Conservation (phyloP, 78 protist genomes). For the Tieghemostelium lacteum region DNA sequence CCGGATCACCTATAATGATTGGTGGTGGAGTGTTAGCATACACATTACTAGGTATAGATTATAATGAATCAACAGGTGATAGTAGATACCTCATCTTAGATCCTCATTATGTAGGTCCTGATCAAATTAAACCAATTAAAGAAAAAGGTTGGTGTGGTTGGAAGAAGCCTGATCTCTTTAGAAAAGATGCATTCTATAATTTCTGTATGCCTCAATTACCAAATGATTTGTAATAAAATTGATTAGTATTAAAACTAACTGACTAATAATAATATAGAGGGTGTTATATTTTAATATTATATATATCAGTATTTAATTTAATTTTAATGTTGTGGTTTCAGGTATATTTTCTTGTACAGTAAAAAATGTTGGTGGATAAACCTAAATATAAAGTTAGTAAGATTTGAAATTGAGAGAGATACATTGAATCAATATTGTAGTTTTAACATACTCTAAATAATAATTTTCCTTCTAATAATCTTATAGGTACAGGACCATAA, state of each 20-base stretch:
- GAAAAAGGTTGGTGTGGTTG: conserved; percentile 83
- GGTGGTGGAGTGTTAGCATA: conserved; percentile 94
- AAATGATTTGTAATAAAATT: conserved; percentile 55
- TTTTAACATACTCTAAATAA: too few species aligned
- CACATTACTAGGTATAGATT: conserved; percentile 89
- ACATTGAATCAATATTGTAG: too few species aligned
- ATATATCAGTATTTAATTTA: too few species aligned
- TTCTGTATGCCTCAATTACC: conserved; percentile 68
- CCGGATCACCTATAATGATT: conserved; percentile 90
- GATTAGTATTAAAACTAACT: too few species aligned
- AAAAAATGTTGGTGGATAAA: too few species aligned
- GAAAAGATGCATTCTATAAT: conserved; percentile 81
- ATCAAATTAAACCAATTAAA: conserved; percentile 46
- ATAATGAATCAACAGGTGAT: conserved; percentile 72
- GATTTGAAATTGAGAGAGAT: too few species aligned
- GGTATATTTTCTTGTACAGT: too few species aligned
- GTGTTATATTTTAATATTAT: too few species aligned
- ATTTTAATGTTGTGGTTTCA: too few species aligned
- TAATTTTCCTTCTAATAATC: conserved; percentile 45
- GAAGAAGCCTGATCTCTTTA: conserved; percentile 58
- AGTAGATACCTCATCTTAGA: conserved; percentile 88
- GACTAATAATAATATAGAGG: too few species aligned
- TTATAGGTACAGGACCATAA: conserved; percentile 84
- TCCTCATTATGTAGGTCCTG: conserved; percentile 90
- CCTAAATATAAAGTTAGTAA: too few species aligned